Evolutionary conservation across 352 stramenopile species (phyloP).

Genomic region (Pythium rhizo-oryzae): DNA sequence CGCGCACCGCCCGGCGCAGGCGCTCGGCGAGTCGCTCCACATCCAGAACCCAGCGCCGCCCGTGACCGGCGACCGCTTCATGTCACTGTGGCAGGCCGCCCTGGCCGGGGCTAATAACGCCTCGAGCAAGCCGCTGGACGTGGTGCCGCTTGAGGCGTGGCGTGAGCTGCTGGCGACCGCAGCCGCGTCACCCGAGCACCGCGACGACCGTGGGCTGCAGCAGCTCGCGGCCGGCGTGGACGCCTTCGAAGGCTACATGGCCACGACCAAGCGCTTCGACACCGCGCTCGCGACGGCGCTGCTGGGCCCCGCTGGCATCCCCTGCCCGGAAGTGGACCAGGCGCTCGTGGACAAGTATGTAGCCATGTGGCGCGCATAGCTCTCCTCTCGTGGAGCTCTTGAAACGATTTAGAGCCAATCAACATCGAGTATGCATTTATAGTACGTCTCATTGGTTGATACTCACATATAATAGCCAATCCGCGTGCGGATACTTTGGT

Average conservation of each 20-base stretch:
- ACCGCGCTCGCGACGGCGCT: constrained; percentile 45
- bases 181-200: constrained; percentile 32
- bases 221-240: constrained; percentile 61
- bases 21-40: constrained; percentile 71
- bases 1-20: constrained; percentile 50
- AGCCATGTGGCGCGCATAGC: constrained; percentile 23
- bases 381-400: neutral
- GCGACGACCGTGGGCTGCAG: constrained; percentile 44
- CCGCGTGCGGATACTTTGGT: constrained; percentile 14
- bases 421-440: too few species aligned
- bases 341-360: constrained; percentile 23
- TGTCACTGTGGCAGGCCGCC: constrained; percentile 41
- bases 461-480: constrained; percentile 13
- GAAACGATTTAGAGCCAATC: neutral
- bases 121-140: constrained; percentile 11
- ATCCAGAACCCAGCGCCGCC: constrained; percentile 64
- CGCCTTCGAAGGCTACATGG: constrained; percentile 71
- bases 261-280: constrained; percentile 70
- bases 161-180: constrained; percentile 30
- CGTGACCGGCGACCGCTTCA: constrained; percentile 52
- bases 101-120: neutral
- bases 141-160: constrained; percentile 38
- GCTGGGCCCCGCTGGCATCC: constrained; percentile 40
- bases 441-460: neutral
- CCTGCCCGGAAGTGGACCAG: constrained; percentile 47